Evolutionary conservation across 495 filamentous ascomycete genomes (phyloP), one percentile per base, ranked within the genome.

Genomic region (Trichoderma erinaceum): DNA sequence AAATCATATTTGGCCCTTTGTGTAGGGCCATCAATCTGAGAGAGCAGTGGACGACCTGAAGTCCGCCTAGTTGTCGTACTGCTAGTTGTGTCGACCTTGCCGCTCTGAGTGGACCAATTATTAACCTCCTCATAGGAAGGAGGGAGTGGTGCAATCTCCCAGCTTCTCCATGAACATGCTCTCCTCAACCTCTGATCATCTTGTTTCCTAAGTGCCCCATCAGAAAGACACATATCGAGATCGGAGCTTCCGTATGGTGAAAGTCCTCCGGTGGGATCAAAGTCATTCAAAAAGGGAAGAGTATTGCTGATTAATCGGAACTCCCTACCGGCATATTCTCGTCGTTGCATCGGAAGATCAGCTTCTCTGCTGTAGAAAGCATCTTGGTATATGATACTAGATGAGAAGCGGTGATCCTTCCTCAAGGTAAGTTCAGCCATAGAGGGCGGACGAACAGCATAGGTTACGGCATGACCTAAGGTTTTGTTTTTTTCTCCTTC

Each of bases 21-120:
- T 2, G 96, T 98, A 0, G 92, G 88, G 0, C 90, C 92, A 41
- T 93, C 90, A 68, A 99, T 92, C 77, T 98, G 93, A 3, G 92
- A 96, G 12, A 95, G 72, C 52, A 11, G 29, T 32, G 23, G 6
- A 32, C 56, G 56, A 16, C 4, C 27, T 16, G 25, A 15, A 13
- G 85, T 83, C 8, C 87, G 64, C 52, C 38, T 35, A 12, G 41
- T 21, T 23, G 16, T 70, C 63, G 68, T 56, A 63, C 71, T 75
- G 56, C 43, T 68, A 41, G 69, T 52, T 12, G 63, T 64, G 50
- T 76, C 70, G 8, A 81, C 71, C 23, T 81, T 64, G 50, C 76
- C 70, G 8, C 81, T 71, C 25, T 81, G 72, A 18, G 79, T 71
- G 71, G 88, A 81, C 93, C 93, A 97, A 7, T 76, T 70, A 52